Evolutionary conservation across 441 rosid genomes (phyloP).

Genomic region (Breynia disticha): DNA sequence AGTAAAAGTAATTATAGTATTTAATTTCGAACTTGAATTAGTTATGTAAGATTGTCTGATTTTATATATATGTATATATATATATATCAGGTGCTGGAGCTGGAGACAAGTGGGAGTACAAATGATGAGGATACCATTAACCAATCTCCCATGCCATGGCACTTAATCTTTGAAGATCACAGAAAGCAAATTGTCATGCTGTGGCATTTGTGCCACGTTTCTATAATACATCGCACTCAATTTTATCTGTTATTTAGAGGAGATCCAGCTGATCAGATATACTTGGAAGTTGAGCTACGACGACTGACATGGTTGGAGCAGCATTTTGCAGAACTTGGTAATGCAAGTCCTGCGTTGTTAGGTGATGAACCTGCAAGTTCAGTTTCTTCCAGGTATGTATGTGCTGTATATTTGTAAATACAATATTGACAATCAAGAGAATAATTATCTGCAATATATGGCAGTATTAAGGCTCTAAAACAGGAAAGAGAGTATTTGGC

Average conservation of each 20-base stretch:
- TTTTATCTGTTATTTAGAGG: conserved; percentile 75
- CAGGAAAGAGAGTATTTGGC: conserved; percentile 84
- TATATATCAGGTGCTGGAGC: conserved; percentile 53
- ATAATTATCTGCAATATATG: neutral
- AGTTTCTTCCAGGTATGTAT: conserved; percentile 62
- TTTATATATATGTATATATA: too few relatives aligned
- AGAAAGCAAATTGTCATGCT: conserved; percentile 81
- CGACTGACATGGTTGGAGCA: conserved; percentile 88
- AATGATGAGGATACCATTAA: conserved; percentile 26
- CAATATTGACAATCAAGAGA: neutral
- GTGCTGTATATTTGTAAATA: neutral
- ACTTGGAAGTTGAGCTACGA: conserved; percentile 86
- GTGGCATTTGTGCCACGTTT: conserved; percentile 92
- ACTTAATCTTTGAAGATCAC: conserved; percentile 60
- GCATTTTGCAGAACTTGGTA: conserved; percentile 83
- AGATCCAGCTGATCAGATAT: conserved; percentile 74
- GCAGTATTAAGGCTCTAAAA: conserved; percentile 69
- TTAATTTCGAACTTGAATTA: too few relatives aligned
- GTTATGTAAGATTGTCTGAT: too few relatives aligned
- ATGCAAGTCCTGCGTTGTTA: conserved; percentile 85
- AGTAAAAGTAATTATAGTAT: too few relatives aligned
- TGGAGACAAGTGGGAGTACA: conserved; percentile 52
- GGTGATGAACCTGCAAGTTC: conserved; percentile 84
- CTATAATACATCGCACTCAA: conserved; percentile 73
- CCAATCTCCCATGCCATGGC: conserved; percentile 65